phyloP scores from a whole-genome alignment of 352 stramenopile genomes.

The Phytophthora lateralis region DNA sequence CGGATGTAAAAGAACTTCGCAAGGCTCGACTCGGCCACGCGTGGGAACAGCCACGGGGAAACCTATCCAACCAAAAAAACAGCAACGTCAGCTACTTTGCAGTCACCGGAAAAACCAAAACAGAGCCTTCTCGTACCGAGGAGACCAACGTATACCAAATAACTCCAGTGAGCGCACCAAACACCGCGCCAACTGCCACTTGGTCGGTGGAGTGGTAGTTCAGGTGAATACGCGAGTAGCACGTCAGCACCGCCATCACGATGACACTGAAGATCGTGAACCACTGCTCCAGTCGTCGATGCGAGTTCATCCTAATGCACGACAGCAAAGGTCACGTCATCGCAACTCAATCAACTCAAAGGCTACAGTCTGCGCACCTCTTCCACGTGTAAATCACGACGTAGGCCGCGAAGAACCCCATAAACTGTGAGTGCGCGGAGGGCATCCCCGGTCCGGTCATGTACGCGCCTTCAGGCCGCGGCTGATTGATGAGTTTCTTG shows the following conservation, averaged over 20 bases:
- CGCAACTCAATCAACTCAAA: not conserved
- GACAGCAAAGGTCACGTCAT: constrained; percentile 2
- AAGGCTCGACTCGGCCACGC: constrained; percentile 48
- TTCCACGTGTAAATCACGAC: constrained; percentile 71
- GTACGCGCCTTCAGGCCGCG: constrained; percentile 62
- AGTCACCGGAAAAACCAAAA: not conserved
- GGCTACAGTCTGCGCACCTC: constrained; percentile 36
- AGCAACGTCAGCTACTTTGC: not conserved
- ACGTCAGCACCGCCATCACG: constrained; percentile 59
- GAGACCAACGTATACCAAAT: constrained; percentile 58
- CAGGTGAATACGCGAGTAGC: constrained; percentile 76
- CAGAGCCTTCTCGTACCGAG: constrained; percentile 23
- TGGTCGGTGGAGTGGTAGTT: constrained; percentile 84
- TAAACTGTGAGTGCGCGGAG: constrained; percentile 83
- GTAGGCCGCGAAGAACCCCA: constrained; percentile 80
- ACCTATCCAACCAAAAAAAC: constrained; percentile 29
- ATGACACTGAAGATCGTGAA: constrained; percentile 59
- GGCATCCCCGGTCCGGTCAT: constrained; percentile 78
- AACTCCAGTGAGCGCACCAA: constrained; percentile 52
- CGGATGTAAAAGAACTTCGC: constrained; percentile 73
- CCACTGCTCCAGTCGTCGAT: constrained; percentile 59
- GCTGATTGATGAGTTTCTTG: constrained; percentile 77
- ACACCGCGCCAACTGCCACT: constrained; percentile 54
- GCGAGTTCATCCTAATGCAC: constrained; percentile 48
- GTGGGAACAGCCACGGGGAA: constrained; percentile 62